These are phyloP conservation scores for Gastrolobium villosum DNA, from an alignment of 306 rosid species.

Conservation along the genomic window DNA sequence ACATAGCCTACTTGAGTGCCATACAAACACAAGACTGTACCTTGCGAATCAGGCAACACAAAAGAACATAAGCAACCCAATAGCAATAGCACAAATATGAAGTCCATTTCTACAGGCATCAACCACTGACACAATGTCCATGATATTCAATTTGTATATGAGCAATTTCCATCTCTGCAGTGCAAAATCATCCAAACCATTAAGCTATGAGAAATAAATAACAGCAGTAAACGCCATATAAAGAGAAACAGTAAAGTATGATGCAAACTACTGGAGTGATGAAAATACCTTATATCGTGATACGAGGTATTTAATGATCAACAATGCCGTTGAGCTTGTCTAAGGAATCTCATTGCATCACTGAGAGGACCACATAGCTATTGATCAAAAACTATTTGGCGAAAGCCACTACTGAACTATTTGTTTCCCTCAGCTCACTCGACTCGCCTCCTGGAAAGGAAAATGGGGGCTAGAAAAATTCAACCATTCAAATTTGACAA, in stretches of 20 bases:
- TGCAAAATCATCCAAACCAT: conserved; percentile 51
- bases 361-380: background rate
- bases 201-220: conserved; percentile 28
- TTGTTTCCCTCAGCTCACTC: background rate
- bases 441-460: background rate
- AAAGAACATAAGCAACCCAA: conserved; percentile 68
- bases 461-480: background rate
- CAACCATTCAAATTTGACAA: background rate
- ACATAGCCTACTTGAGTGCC: conserved; percentile 19
- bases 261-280: conserved; percentile 5
- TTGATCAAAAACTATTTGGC: conserved; percentile 12
- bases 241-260: conserved; percentile 41
- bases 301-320: conserved; percentile 13
- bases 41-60: conserved; percentile 80
- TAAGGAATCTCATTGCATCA: conserved; percentile 5
- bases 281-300: background rate
- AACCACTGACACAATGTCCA: conserved; percentile 44
- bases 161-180: conserved; percentile 61
- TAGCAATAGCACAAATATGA: conserved; percentile 55
- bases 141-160: conserved; percentile 40
- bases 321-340: background rate
- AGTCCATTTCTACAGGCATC: conserved; percentile 70
- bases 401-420: background rate
- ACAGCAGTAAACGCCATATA: conserved; percentile 27
- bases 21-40: conserved; percentile 49